A percentile compares a stretch with the other conserved stretches of the same genome.
Evolutionary conservation across 2,329 filamentous ascomycete species (phyloP).

Genomic region (Colletotrichum magnum): DNA sequence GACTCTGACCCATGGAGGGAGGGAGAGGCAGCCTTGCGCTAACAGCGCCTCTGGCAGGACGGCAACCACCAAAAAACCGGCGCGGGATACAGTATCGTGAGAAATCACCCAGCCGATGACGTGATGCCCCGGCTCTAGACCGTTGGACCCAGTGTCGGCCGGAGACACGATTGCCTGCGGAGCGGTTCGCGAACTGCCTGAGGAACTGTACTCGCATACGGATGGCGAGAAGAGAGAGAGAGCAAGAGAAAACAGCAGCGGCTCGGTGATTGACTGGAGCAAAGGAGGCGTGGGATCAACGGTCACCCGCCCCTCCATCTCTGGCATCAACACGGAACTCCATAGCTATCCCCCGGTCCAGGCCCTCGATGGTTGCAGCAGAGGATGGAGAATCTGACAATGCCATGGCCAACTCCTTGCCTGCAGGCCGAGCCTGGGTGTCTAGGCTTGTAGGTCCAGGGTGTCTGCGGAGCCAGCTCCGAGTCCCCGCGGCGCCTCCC

Average conservation of each 20-base stretch:
- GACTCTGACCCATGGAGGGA: background rate
- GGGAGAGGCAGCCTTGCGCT: slow-evolving; percentile 29
- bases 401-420: too few relatives aligned
- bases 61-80: background rate
- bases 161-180: background rate
- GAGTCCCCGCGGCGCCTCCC: too few relatives aligned
- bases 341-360: background rate
- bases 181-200: slow-evolving; percentile 18
- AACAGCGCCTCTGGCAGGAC: background rate
- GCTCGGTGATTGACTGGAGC: too few relatives aligned
- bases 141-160: background rate
- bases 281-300: too few relatives aligned
- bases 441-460: background rate
- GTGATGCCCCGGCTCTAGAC: slow-evolving; percentile 26
- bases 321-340: background rate
- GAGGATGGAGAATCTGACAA: background rate
- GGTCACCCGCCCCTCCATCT: background rate
- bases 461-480: background rate
- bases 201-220: background rate
- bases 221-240: background rate
- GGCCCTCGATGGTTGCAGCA: background rate
- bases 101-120: slow-evolving; percentile 6
- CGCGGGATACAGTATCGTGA: background rate
- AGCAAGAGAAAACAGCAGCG: too few relatives aligned
- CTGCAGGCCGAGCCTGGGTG: too few relatives aligned